phyloP scores from a whole-genome alignment of 176 grass and related monocot genomes.

The Poa annua region DNA sequence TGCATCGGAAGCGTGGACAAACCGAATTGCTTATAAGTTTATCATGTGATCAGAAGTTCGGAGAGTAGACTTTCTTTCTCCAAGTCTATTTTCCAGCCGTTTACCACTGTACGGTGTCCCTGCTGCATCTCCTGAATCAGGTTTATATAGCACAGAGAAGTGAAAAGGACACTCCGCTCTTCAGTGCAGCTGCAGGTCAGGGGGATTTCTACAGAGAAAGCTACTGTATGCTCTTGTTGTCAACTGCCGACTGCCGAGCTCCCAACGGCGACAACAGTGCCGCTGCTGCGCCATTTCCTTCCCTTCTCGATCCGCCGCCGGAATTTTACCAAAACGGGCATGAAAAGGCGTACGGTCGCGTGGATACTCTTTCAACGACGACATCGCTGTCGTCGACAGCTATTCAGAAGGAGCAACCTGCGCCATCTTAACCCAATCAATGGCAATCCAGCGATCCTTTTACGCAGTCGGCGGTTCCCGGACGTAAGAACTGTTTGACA shows the following conservation, averaged over 20 bases:
- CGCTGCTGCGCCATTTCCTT: neutral
- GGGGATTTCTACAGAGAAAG: neutral
- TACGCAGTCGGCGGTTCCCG: conserved; percentile 30
- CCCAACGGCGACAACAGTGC: neutral
- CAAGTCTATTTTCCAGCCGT: neutral
- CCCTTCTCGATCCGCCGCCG: neutral
- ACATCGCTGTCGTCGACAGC: neutral
- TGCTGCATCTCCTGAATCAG: neutral
- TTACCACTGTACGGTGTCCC: neutral
- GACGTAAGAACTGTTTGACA: conserved; percentile 32
- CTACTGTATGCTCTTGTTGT: neutral
- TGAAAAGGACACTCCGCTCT: neutral
- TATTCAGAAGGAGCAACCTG: neutral
- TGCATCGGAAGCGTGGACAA: neutral
- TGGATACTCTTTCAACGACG: neutral
- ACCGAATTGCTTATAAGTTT: neutral
- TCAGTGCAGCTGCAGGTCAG: neutral
- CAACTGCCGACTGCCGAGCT: conserved; percentile 23
- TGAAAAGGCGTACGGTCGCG: neutral
- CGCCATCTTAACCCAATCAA: neutral
- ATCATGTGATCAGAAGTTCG: conserved; percentile 2
- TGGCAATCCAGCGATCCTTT: neutral
- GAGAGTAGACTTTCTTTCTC: conserved; percentile 33
- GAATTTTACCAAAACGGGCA: conserved; percentile 15
- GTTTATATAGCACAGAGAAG: neutral